phyloP scores from a whole-genome alignment of 257 asterid genomes.

The Solanum sparsipilum region DNA sequence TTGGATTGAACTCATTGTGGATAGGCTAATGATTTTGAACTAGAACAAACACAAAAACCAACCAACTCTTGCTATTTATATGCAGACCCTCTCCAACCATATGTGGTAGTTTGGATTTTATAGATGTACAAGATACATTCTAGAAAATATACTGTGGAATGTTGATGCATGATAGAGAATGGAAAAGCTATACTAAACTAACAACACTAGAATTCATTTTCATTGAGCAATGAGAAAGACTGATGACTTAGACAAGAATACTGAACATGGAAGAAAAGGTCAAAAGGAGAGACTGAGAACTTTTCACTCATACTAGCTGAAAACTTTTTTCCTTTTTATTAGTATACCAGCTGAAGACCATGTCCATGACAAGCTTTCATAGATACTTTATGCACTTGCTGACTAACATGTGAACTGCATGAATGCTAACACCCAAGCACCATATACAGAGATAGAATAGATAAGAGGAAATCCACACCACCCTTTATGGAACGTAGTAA shows the following conservation, averaged over 20 bases:
- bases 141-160: neutral
- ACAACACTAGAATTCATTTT: neutral
- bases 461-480: neutral
- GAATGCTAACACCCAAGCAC: neutral
- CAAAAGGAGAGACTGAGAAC: neutral
- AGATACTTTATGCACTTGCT: neutral
- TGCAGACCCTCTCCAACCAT: neutral
- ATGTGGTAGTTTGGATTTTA: neutral
- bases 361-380: neutral
- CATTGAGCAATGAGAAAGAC: neutral
- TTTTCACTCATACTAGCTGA: neutral
- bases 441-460: neutral
- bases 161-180: neutral
- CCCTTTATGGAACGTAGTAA: neutral
- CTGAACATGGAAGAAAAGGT: neutral
- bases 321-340: neutral
- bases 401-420: neutral
- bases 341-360: neutral
- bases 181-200: neutral
- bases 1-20: neutral
- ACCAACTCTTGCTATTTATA: neutral
- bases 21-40: neutral
- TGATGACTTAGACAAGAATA: neutral
- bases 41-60: neutral
- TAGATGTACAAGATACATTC: neutral